Evolutionary conservation across 169 alveolate genomes (phyloP).

Genomic region (Plasmodium sp.): DNA sequence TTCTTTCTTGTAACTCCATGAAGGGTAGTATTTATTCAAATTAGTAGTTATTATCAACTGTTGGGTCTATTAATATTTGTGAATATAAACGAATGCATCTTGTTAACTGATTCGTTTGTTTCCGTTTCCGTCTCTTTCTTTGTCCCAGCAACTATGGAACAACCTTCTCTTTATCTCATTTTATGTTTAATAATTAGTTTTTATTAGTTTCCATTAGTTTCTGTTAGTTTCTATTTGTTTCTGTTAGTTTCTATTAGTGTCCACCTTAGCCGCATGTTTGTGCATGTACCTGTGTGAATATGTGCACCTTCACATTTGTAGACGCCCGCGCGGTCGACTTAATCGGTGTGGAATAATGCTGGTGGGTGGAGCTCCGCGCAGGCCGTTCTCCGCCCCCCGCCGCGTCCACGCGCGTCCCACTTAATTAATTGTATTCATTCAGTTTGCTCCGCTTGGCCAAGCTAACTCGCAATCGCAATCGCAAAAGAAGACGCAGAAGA

Average conservation of each 20-base stretch:
- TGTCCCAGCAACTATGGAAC: not conserved
- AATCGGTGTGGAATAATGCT: not conserved
- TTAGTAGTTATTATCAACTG: not conserved
- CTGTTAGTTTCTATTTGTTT: constrained; percentile 2
- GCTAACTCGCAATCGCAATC: not conserved
- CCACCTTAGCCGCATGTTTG: not conserved
- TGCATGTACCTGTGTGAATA: not conserved
- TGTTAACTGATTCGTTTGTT: not conserved
- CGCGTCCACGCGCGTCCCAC: not conserved
- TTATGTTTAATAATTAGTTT: constrained; percentile 9
- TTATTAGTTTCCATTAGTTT: not conserved
- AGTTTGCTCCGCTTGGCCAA: not conserved
- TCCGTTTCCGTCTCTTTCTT: not conserved
- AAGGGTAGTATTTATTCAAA: not conserved
- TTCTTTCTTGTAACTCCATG: not conserved
- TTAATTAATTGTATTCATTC: not conserved
- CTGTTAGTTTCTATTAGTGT: not conserved
- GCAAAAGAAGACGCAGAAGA: too few relatives aligned
- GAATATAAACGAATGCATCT: not conserved
- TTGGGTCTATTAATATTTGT: constrained; percentile 2
- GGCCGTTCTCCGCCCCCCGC: not conserved
- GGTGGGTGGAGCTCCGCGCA: not conserved
- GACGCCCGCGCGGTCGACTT: not conserved
- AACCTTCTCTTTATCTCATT: not conserved
- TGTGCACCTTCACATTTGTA: not conserved